A percentile compares a stretch with the other conserved stretches of the same genome.
These are phyloP conservation scores for Hymenotorrendiella dingleyae DNA, from an alignment of 2,329 filamentous ascomycete species.

Conservation along the genomic window DNA sequence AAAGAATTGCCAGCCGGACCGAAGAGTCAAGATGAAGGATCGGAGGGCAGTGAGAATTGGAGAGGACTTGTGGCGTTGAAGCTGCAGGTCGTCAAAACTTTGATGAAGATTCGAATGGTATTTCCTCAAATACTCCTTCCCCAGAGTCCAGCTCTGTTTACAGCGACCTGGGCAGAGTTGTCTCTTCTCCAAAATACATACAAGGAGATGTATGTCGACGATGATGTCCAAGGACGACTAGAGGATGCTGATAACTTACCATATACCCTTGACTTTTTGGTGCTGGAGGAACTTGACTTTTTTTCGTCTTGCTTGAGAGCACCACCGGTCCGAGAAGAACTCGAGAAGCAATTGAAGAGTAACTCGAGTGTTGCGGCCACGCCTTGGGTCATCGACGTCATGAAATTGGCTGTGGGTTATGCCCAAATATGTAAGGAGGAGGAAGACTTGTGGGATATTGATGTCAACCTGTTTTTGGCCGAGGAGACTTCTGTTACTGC, in stretches of 20 bases:
- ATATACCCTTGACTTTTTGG: constrained; percentile 88
- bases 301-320: constrained; percentile 87
- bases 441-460: constrained; percentile 92
- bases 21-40: constrained; percentile 47
- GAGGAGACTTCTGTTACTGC: constrained; percentile 93
- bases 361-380: constrained; percentile 55
- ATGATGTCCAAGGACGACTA: constrained; percentile 78
- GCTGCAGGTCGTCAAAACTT: constrained; percentile 86
- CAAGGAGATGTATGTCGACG: constrained; percentile 76
- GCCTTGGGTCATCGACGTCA: constrained; percentile 80
- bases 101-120: constrained; percentile 81
- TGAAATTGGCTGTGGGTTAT: constrained; percentile 79
- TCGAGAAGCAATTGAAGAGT: constrained; percentile 69
- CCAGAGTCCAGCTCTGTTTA: constrained; percentile 78
- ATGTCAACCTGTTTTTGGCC: constrained; percentile 89
- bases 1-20: constrained; percentile 59
- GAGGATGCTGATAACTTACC: constrained; percentile 89
- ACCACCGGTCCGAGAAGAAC: constrained; percentile 78
- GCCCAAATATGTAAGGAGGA: constrained; percentile 89
- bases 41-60: constrained; percentile 62
- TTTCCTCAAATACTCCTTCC: constrained; percentile 78
- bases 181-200: constrained; percentile 67
- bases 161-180: constrained; percentile 84
- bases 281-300: constrained; percentile 91
- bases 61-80: constrained; percentile 82